Percentiles rank a stretch among this genome's conserved stretches.
These are phyloP conservation scores for Fallopia convolvulus DNA, from an alignment of 148 eudicot genomes.

Conservation along the genomic window DNA sequence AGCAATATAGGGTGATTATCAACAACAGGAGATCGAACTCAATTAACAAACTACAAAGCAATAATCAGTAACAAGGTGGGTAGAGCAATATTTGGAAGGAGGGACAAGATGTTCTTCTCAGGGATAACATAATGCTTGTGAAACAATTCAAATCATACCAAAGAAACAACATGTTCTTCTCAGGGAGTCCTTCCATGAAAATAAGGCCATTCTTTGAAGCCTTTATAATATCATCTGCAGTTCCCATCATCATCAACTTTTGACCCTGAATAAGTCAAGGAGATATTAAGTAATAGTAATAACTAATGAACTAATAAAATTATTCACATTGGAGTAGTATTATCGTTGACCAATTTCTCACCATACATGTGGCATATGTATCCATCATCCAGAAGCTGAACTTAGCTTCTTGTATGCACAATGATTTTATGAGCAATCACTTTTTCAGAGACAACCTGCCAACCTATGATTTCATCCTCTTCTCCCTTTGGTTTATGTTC, in stretches of 20 bases:
- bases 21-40: background rate
- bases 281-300: slow-evolving; percentile 9
- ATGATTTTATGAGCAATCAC: too few species aligned
- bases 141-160: slow-evolving; percentile 39
- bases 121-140: background rate
- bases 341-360: too few species aligned
- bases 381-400: too few species aligned
- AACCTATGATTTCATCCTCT: too few species aligned
- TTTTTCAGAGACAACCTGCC: too few species aligned
- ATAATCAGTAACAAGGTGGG: background rate
- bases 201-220: slow-evolving; percentile 92
- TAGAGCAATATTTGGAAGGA: background rate
- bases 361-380: too few species aligned
- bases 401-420: too few species aligned
- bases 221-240: slow-evolving; percentile 92
- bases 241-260: slow-evolving; percentile 98
- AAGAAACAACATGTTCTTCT: slow-evolving; percentile 71
- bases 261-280: slow-evolving; percentile 57
- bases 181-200: slow-evolving; percentile 90
- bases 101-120: background rate
- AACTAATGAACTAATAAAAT: slow-evolving; percentile 9
- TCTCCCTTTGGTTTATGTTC: too few species aligned
- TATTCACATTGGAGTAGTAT: too few species aligned
- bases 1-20: background rate
- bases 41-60: background rate